These are phyloP conservation scores for Skeletonema grethae DNA, from an alignment of 108 stramenopile species.

Conservation along the genomic window DNA sequence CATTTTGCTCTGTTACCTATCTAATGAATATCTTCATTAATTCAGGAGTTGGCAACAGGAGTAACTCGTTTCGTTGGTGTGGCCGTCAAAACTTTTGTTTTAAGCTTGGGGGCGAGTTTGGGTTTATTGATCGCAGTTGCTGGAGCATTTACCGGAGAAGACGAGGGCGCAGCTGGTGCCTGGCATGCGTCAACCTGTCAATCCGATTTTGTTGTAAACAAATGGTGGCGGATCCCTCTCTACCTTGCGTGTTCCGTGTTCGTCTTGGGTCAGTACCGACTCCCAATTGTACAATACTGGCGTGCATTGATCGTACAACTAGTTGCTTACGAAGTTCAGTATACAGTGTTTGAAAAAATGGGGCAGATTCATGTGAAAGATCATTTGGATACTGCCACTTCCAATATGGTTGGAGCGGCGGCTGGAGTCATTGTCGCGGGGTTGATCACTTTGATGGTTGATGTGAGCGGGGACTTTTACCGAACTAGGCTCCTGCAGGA, in stretches of 20 bases:
- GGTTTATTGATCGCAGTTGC: slow-evolving; percentile 33
- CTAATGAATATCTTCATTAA: not conserved
- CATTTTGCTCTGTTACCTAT: not conserved
- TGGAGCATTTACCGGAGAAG: not conserved
- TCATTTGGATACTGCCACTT: slow-evolving; percentile 37
- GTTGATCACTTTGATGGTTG: slow-evolving; percentile 20
- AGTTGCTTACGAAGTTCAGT: slow-evolving; percentile 59
- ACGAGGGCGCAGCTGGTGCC: slow-evolving; percentile 1
- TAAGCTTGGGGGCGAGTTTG: slow-evolving; percentile 38
- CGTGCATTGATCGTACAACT: slow-evolving; percentile 49
- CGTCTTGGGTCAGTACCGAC: slow-evolving; percentile 56
- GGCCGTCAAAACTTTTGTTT: slow-evolving; percentile 57
- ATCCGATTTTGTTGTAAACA: slow-evolving; percentile 20
- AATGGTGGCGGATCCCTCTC: slow-evolving; percentile 57
- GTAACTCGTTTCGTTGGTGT: slow-evolving; percentile 59
- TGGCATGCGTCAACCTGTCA: slow-evolving; percentile 33
- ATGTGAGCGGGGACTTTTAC: slow-evolving; percentile 22
- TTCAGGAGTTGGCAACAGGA: slow-evolving; percentile 50
- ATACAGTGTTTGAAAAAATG: slow-evolving; percentile 20
- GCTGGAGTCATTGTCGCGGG: slow-evolving; percentile 39
- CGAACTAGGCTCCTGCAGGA: slow-evolving; percentile 22
- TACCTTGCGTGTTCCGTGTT: slow-evolving; percentile 41
- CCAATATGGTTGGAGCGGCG: slow-evolving; percentile 37
- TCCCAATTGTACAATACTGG: slow-evolving; percentile 54
- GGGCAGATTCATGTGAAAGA: slow-evolving; percentile 17